Conservation (phyloP, 208 protist species). For the Trypanosoma brucei region DNA sequence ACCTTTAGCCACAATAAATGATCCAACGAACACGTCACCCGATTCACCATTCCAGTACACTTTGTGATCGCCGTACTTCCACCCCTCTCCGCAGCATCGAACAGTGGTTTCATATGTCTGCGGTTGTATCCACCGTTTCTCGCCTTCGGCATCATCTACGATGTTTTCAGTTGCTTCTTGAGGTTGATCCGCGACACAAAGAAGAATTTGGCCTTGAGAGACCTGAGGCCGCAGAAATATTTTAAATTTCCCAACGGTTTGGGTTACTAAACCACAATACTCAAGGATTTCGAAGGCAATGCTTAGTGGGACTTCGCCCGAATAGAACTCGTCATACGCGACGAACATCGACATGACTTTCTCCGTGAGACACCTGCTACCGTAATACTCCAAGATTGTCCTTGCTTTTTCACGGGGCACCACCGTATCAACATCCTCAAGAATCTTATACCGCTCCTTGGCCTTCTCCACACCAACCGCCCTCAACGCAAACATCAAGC, state of each 20-base stretch:
- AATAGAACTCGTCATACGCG: slow-evolving; percentile 50
- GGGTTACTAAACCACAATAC: slow-evolving; percentile 45
- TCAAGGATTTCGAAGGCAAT: slow-evolving; percentile 40
- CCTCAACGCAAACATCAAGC: slow-evolving; percentile 19
- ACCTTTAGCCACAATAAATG: not conserved
- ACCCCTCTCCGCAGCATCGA: not conserved
- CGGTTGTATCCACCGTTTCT: not conserved
- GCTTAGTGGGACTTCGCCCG: slow-evolving; percentile 51
- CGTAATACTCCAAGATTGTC: slow-evolving; percentile 3
- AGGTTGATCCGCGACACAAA: slow-evolving; percentile 22
- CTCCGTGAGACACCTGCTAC: slow-evolving; percentile 19
- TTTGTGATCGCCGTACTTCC: not conserved
- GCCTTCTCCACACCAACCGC: slow-evolving; percentile 14
- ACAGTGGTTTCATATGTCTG: not conserved
- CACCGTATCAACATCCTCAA: not conserved
- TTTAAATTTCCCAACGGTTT: slow-evolving; percentile 29
- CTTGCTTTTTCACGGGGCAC: slow-evolving; percentile 4
- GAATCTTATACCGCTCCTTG: slow-evolving; percentile 4
- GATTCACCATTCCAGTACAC: slow-evolving; percentile 16
- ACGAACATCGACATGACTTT: slow-evolving; percentile 42
- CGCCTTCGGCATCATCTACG: not conserved
- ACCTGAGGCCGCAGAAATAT: not conserved
- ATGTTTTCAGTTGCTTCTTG: not conserved
- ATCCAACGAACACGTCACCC: slow-evolving; percentile 18
- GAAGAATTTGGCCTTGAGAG: not conserved